These are phyloP conservation scores for Pilaira anomala DNA, from an alignment of 192 early-diverging fungal species.

Conservation along the genomic window DNA sequence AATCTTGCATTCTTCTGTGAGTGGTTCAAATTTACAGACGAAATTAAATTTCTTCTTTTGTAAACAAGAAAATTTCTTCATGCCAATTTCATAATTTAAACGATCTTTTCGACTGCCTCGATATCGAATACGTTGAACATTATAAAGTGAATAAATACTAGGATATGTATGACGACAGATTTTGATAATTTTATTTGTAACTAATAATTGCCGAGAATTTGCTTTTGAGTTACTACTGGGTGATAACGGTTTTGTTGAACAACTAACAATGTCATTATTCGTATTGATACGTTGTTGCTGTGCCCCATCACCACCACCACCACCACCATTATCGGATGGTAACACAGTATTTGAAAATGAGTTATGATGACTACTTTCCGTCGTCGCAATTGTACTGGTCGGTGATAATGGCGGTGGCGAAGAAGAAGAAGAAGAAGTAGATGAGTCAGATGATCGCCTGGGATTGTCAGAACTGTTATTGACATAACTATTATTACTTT, in stretches of 20 bases:
- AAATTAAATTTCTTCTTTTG: conserved; percentile 3
- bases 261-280: no score
- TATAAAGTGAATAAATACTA: background rate
- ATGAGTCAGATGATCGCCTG: background rate
- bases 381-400: background rate
- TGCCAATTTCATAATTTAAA: conserved; percentile 2
- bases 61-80: conserved; percentile 6
- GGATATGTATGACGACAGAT: conserved; percentile 6
- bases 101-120: background rate
- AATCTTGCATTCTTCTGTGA: background rate
- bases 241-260: no score
- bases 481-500: background rate
- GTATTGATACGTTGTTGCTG: no score
- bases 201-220: background rate
- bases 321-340: background rate
- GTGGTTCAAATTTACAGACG: conserved; percentile 4
- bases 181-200: background rate
- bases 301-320: no score
- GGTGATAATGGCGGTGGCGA: background rate
- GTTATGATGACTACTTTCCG: no score
- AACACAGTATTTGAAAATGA: background rate
- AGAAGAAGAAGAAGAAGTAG: background rate
- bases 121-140: conserved; percentile 4
- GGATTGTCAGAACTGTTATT: background rate
- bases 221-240: background rate